Evolutionary conservation across 305 asterid species (phyloP), one percentile per base, ranked within the genome.

Genomic region (Lippia alba): DNA sequence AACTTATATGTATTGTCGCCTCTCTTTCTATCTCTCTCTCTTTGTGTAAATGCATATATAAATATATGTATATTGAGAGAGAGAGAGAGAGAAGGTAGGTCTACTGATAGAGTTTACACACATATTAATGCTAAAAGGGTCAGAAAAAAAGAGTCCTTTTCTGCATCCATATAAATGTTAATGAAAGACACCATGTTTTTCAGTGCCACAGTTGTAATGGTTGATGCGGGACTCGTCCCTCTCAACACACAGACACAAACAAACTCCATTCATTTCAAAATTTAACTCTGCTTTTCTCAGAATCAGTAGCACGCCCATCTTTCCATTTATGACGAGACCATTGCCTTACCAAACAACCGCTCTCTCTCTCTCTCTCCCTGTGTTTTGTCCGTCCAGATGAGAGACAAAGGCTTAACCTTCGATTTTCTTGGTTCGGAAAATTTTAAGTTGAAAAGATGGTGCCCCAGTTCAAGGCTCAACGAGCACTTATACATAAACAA

Each of bases 161-260:
- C 72, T 79, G 81, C 48, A 64, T 15, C 48, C 73, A 65, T 73
- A 76, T 81, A 79, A 79, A 86, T 86, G 85, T 79, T 20, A 61
- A 79, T 56, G 46, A 61, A 58, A 74, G 68, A 68, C 66, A 70
- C 51, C 93, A 88, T 88, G 94, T 56, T 88, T 88, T 88, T 88
- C 94, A 88, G 94, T 88, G 94, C 91, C 91, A 82, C 66, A 76
- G 80, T 83, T 75, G 73, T 76, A 84, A 75, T 80, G 85, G 78
- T 79, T 78, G 57, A 72, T 79, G 76, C 60, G 40, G 60, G 86
- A 77, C 50, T 72, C 81, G 88, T 88, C 94, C 18, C 82, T 84
- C 79, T 88, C 91, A 85, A 64, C 49, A 30, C 74, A 6, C 70
- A 67, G 17, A 67, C 65, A 72, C 68, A 74, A 57, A 72, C 67